These are phyloP conservation scores for Chaetomium sp. DNA, from an alignment of 2,329 filamentous ascomycete species.

Conservation along the genomic window DNA sequence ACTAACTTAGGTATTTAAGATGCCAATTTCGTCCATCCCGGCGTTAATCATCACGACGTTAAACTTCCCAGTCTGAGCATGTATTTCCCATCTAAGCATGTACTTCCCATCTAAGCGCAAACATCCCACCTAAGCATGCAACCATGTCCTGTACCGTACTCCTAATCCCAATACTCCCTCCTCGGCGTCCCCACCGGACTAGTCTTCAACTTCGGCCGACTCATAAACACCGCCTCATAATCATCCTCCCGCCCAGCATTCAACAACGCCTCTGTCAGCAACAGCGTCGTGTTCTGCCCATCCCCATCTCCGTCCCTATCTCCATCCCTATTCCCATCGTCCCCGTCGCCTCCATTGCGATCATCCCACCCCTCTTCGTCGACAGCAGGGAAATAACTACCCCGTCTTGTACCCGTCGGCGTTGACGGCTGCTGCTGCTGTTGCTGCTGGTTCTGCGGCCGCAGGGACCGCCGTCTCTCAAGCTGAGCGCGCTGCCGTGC, in stretches of 20 bases:
- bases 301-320: too few species aligned
- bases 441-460: conserved; percentile 35
- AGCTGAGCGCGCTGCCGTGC: conserved; percentile 55
- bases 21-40: too few species aligned
- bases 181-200: conserved; percentile 58
- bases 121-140: too few species aligned
- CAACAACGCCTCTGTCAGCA: conserved; percentile 64
- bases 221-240: conserved; percentile 79
- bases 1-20: too few species aligned
- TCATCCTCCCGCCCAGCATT: conserved; percentile 53
- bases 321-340: too few species aligned
- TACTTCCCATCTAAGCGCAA: too few species aligned
- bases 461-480: conserved; percentile 46
- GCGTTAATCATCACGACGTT: too few species aligned
- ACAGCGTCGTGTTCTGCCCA: conserved; percentile 29
- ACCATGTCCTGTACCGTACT: neutral
- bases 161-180: conserved; percentile 19
- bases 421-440: conserved; percentile 1
- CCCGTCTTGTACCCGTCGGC: conserved; percentile 29
- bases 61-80: too few species aligned
- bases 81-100: too few species aligned
- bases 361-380: conserved; percentile 36
- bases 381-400: conserved; percentile 41
- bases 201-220: conserved; percentile 69
- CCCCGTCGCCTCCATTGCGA: too few species aligned